Conservation (phyloP, 177 flowering plant species). For the Vitis hybrid region DNA sequence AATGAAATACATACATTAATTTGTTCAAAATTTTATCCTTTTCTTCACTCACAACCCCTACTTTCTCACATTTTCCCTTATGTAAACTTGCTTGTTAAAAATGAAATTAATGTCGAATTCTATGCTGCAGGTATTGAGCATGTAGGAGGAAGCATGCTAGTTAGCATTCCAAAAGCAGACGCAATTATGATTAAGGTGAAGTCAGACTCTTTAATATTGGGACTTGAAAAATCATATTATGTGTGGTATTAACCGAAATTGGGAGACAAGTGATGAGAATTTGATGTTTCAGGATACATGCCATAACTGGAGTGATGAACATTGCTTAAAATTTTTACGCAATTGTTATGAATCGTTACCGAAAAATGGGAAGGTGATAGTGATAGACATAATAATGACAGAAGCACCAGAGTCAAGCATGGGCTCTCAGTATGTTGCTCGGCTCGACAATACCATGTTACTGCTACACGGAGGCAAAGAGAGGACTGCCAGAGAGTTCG, state of each 20-base stretch:
- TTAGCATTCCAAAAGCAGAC: conserved; percentile 12
- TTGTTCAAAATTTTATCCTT: no score
- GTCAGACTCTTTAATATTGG: neutral
- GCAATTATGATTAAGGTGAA: conserved; percentile 16
- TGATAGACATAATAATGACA: conserved; percentile 6
- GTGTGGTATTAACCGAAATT: neutral
- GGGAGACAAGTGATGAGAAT: neutral
- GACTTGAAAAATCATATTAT: neutral
- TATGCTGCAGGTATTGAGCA: conserved; percentile 10
- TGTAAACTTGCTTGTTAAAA: no score
- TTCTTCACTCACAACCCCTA: no score
- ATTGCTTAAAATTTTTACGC: conserved; percentile 16
- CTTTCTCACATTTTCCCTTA: neutral
- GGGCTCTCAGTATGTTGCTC: neutral
- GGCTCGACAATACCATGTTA: conserved; percentile 11
- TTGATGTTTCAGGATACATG: conserved; percentile 11
- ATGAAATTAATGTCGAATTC: neutral
- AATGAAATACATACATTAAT: no score
- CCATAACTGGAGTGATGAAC: conserved; percentile 28
- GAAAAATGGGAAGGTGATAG: conserved; percentile 20
- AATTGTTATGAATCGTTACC: conserved; percentile 22
- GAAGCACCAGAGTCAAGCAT: conserved; percentile 7
- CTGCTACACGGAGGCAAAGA: conserved; percentile 18
- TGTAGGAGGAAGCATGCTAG: conserved; percentile 22
- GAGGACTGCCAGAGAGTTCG: conserved; percentile 15